Conservation (phyloP, 1,284 basidiomycete species). For the Xerocomus cyaneibrunnescens region DNA sequence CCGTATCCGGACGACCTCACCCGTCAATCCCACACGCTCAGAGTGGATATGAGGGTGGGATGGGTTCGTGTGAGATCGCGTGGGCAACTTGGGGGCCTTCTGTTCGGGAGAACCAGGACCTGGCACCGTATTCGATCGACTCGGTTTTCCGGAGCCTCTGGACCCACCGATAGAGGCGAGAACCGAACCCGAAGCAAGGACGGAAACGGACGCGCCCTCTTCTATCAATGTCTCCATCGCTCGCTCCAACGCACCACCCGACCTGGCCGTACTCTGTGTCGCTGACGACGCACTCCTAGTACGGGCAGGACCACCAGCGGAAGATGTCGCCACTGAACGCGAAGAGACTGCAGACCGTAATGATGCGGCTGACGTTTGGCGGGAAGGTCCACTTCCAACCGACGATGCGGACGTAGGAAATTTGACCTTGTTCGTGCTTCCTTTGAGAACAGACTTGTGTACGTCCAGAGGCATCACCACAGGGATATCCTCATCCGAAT, state of each 20-base stretch:
- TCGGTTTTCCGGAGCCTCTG: constrained; percentile 37
- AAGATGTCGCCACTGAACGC: constrained; percentile 24
- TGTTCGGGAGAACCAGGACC: constrained; percentile 42
- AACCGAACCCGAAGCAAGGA: constrained; percentile 32
- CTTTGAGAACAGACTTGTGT: constrained; percentile 37
- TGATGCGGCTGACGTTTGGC: constrained; percentile 29
- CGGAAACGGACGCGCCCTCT: constrained; percentile 37
- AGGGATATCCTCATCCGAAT: constrained; percentile 43
- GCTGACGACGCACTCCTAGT: constrained; percentile 31
- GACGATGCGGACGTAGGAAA: constrained; percentile 18
- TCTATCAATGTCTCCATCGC: constrained; percentile 54
- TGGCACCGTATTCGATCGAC: constrained; percentile 47
- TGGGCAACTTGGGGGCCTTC: constrained; percentile 52
- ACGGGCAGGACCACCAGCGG: constrained; percentile 15
- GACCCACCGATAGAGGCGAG: constrained; percentile 29
- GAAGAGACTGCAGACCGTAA: constrained; percentile 21
- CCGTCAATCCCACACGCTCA: constrained; percentile 29
- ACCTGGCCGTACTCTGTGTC: constrained; percentile 30
- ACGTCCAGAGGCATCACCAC: constrained; percentile 33
- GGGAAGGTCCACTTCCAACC: constrained; percentile 18
- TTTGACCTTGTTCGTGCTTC: constrained; percentile 28
- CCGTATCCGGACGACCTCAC: constrained; percentile 28
- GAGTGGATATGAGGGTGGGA: constrained; percentile 37
- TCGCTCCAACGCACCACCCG: constrained; percentile 40
- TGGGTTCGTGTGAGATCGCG: constrained; percentile 52